Evolutionary conservation across 495 filamentous ascomycete species (phyloP).

Genomic region (Zalerion maritima): DNA sequence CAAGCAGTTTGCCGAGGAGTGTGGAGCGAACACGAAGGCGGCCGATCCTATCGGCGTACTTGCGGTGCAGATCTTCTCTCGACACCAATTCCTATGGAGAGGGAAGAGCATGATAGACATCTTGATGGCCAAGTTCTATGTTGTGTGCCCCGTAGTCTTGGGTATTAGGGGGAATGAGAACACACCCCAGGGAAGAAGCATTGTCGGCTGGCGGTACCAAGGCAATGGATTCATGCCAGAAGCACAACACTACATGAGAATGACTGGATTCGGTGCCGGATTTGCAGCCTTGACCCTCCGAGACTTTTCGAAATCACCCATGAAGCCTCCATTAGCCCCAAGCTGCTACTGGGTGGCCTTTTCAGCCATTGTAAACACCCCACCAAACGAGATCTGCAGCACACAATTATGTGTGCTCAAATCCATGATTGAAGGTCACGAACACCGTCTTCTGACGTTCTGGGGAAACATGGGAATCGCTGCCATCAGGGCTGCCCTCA

Average conservation of each 20-base stretch:
- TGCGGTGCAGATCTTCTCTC: conserved; percentile 58
- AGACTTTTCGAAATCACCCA: conserved; percentile 54
- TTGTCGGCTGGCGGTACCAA: conserved; percentile 67
- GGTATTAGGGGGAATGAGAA: conserved; percentile 67
- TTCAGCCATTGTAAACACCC: conserved; percentile 57
- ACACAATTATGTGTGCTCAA: conserved; percentile 71
- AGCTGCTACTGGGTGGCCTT: conserved; percentile 67
- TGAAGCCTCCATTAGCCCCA: conserved; percentile 64
- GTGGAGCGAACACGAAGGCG: conserved; percentile 47
- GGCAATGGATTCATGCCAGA: conserved; percentile 42
- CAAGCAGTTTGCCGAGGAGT: conserved; percentile 61
- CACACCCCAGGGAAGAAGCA: conserved; percentile 48
- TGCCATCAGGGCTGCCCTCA: conserved; percentile 46
- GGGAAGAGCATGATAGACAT: conserved; percentile 68
- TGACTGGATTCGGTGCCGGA: conserved; percentile 73
- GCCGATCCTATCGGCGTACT: conserved; percentile 77
- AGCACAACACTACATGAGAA: conserved; percentile 59
- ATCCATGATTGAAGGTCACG: conserved; percentile 57
- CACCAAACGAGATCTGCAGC: conserved; percentile 46
- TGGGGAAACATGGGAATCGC: conserved; percentile 59
- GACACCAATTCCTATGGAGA: conserved; percentile 49
- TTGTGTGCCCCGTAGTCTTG: conserved; percentile 72
- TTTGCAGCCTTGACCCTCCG: conserved; percentile 69
- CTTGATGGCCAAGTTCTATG: conserved; percentile 71
- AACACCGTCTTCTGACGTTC: conserved; percentile 53